Conservation (phyloP, 371 early-diverging fungal genomes). For the Lichtheimia ornata region DNA sequence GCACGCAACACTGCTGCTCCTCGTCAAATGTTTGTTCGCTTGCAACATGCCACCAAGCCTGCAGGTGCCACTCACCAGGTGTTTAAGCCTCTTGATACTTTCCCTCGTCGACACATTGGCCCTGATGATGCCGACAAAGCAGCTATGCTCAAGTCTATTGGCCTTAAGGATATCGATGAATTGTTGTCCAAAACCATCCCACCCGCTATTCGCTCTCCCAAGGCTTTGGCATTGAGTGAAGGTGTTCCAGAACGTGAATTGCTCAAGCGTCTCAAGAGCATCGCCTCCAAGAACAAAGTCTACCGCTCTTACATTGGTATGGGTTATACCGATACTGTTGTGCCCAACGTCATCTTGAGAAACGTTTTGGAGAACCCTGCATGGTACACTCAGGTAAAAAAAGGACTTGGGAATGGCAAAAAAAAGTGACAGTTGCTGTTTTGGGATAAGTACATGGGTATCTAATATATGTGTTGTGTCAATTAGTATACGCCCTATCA, state of each 20-base stretch:
- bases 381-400: slow-evolving; percentile 91
- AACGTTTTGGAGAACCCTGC: slow-evolving; percentile 97
- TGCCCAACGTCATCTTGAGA: slow-evolving; percentile 92
- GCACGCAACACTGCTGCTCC: background rate
- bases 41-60: slow-evolving; percentile 40
- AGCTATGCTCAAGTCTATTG: slow-evolving; percentile 80
- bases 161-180: slow-evolving; percentile 77
- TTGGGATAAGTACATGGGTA: slow-evolving; percentile 4
- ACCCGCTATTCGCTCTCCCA: slow-evolving; percentile 71
- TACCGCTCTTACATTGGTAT: slow-evolving; percentile 91
- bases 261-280: slow-evolving; percentile 72
- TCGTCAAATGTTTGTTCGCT: slow-evolving; percentile 18
- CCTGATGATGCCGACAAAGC: slow-evolving; percentile 72
- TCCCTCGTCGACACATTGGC: slow-evolving; percentile 90
- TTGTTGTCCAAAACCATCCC: slow-evolving; percentile 86
- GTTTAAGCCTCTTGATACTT: slow-evolving; percentile 69
- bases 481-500: slow-evolving; percentile 96
- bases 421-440: background rate
- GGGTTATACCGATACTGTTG: slow-evolving; percentile 90
- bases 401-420: background rate
- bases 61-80: slow-evolving; percentile 28
- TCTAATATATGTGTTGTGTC: background rate
- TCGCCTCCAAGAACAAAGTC: slow-evolving; percentile 90
- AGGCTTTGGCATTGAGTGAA: slow-evolving; percentile 64
- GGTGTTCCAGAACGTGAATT: slow-evolving; percentile 84